Conservation (phyloP, 768 basidiomycete species). For the Amanita inopinata region DNA sequence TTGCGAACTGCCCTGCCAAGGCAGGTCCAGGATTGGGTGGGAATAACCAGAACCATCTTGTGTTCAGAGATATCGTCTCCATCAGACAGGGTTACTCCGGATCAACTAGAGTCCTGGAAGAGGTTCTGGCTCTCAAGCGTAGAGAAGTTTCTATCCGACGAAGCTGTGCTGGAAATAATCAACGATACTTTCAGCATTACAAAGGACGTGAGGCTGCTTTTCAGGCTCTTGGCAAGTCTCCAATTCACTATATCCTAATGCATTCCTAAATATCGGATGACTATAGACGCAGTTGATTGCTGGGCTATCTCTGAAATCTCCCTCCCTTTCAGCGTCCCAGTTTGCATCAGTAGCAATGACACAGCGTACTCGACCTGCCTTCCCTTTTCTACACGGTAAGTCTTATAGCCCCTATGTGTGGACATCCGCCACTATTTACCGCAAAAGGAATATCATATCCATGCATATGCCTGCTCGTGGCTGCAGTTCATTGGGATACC, state of each 20-base stretch:
- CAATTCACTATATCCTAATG: too few species aligned
- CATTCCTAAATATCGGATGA: constrained; percentile 1
- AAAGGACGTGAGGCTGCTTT: constrained; percentile 49
- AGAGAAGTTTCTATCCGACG: constrained; percentile 45
- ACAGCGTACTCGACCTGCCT: constrained; percentile 52
- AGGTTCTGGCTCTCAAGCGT: constrained; percentile 48
- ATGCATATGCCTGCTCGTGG: constrained; percentile 72
- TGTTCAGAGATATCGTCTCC: constrained; percentile 15
- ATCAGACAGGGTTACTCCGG: constrained; percentile 16
- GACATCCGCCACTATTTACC: too few species aligned
- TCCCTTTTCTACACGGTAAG: constrained; percentile 46
- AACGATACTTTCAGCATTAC: constrained; percentile 54
- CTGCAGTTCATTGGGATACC: constrained; percentile 67
- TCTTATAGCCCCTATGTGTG: constrained; percentile 6
- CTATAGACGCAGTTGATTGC: constrained; percentile 34
- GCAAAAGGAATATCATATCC: constrained; percentile 81
- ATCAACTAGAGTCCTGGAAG: constrained; percentile 41
- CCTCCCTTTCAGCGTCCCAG: constrained; percentile 39
- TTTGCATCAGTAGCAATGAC: constrained; percentile 32
- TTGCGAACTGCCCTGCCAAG: constrained; percentile 62
- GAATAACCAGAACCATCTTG: constrained; percentile 39
- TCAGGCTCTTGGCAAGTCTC: constrained; percentile 47
- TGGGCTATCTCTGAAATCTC: constrained; percentile 38
- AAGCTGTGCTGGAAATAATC: constrained; percentile 32
- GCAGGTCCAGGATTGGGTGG: constrained; percentile 38